Evolutionary conservation across 805 yeast species (phyloP), one percentile per base, ranked within the genome.

Genomic region (Candida germanica): DNA sequence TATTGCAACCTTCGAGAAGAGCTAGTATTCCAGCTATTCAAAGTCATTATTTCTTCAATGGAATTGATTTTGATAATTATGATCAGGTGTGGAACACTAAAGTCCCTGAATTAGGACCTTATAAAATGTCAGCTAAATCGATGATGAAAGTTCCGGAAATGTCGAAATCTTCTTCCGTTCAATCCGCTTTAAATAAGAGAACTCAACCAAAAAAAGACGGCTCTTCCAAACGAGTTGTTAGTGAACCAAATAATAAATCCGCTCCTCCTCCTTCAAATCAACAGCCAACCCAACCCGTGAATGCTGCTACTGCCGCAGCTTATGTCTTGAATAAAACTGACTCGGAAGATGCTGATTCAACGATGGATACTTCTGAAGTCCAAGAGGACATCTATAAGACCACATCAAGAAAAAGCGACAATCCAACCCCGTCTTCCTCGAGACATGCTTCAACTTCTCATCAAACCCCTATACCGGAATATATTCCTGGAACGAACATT

Each of bases 71-170:
- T 83, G 50, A 59, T 13, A 77, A 83, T 44, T 75, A 75, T 42
- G 72, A 74, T 28, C 60, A 61, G 33, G 73, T 91, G 9, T 89
- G 97, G 97, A 69, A 72, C 29, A 52, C 66, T 1, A 65, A 69
- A 13, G 80, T 83, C 2, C 93, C 93, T 0, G 80, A 72, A 45
- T 56, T 81, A 14, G 77, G 81, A 1, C 87, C 91, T 0, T 85
- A 81, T 51, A 83, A 81, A 40, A 70, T 85, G 58, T 74, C 75
- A 35, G 93, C 93, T 0, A 79, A 80, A 50, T 76, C 91, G 1
- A 84, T 85, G 93, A 75, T 80, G 61, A 82, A 85, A 23, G 67
- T 83, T 25, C 88, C 91, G 0, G 59, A 61, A 28, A 31, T 54
- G 18, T 29, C 33, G 14, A 40, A 42, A 24, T 41, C 44, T n/a